Conservation (phyloP, 306 rosid species). For the barrel medic (Medicago truncatula) region MtrunA17r5.0-ANR NC_053045.1:43476001-43476500, state of each 20-base stretch:
- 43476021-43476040: constrained; percentile 72
- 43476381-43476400: neutral
- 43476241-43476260: constrained; percentile 23
- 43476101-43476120: constrained; percentile 82
- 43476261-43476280: neutral
- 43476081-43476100: constrained; percentile 89
- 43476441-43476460: neutral
- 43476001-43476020: constrained; percentile 57
- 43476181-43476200: constrained; percentile 62
- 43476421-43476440: neutral
- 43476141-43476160: constrained; percentile 77
- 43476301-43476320: neutral
- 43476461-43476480: neutral
- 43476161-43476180: constrained; percentile 90
- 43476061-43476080: constrained; percentile 85
- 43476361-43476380: neutral
- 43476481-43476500: neutral
- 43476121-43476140: constrained; percentile 66
- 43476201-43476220: constrained; percentile 31
- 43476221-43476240: neutral
- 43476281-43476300: no score
- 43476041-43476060: constrained; percentile 87
- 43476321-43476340: neutral
- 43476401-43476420: neutral
- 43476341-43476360: neutral